Evolutionary conservation across 2,329 filamentous ascomycete species (phyloP).

Genomic region (Endoconidiophora polonica): DNA sequence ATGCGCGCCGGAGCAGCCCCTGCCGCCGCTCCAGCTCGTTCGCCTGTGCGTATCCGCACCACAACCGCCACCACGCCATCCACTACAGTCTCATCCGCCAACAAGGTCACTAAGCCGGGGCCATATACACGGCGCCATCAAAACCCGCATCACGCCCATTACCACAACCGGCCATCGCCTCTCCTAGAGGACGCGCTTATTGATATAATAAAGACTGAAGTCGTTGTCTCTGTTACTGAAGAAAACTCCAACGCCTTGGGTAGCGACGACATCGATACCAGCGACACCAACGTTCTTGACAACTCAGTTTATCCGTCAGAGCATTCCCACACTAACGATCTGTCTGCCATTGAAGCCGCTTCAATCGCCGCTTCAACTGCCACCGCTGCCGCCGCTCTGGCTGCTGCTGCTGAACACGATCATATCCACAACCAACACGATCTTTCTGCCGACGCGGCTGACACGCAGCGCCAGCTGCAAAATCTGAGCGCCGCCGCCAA

Average conservation of each 20-base stretch:
- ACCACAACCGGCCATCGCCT: constrained; percentile 6
- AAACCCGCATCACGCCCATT: background rate
- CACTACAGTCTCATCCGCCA: background rate
- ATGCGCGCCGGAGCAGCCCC: constrained; percentile 9
- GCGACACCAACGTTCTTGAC: background rate
- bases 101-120: constrained; percentile 11
- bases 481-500: constrained; percentile 16
- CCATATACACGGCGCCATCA: constrained; percentile 1
- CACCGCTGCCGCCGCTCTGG: background rate
- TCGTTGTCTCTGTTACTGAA: background rate
- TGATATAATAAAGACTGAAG: constrained; percentile 6
- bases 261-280: background rate
- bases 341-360: background rate
- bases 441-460: constrained; percentile 6
- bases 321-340: background rate
- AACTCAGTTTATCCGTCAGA: background rate
- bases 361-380: constrained; percentile 7
- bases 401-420: constrained; percentile 1
- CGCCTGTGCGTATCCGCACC: constrained; percentile 6
- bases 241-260: background rate
- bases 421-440: constrained; percentile 13
- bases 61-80: background rate
- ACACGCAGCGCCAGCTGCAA: constrained; percentile 13
- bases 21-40: constrained; percentile 2
- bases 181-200: constrained; percentile 9